These are phyloP conservation scores for Zelonia costaricensis DNA, from an alignment of 208 protist species.

Conservation along the genomic window DNA sequence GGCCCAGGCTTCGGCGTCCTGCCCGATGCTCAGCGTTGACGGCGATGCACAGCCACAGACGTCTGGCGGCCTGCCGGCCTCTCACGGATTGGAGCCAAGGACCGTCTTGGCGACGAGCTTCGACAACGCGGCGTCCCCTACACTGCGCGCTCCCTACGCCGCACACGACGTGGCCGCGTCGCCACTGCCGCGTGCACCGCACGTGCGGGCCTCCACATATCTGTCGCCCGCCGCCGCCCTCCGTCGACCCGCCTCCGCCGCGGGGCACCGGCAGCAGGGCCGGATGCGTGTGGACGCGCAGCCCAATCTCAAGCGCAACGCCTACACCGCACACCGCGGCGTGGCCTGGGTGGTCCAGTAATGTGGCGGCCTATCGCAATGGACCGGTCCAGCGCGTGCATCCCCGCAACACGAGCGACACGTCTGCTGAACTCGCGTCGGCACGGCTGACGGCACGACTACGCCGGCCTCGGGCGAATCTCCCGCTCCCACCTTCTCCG, in stretches of 20 bases:
- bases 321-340: slow-evolving; percentile 29
- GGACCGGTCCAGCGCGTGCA: too few relatives aligned
- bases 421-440: too few relatives aligned
- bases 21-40: slow-evolving; percentile 6
- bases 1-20: slow-evolving; percentile 7
- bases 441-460: too few relatives aligned
- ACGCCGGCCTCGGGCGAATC: too few relatives aligned
- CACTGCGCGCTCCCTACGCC: too few relatives aligned
- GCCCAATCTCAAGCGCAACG: slow-evolving; percentile 31
- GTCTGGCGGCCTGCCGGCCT: too few relatives aligned
- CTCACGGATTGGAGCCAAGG: too few relatives aligned
- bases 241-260: background rate
- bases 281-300: slow-evolving; percentile 32
- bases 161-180: background rate
- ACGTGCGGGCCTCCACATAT: background rate
- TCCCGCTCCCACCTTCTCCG: background rate
- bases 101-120: too few relatives aligned
- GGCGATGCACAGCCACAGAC: background rate
- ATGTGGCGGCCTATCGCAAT: too few relatives aligned
- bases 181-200: slow-evolving; percentile 1
- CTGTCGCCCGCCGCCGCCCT: too few relatives aligned
- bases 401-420: too few relatives aligned
- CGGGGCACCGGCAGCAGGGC: background rate
- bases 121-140: too few relatives aligned
- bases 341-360: slow-evolving; percentile 60